Evolutionary conservation across 1,139 yeast species (phyloP).

Genomic region (Arxiozyma heterogenica): DNA sequence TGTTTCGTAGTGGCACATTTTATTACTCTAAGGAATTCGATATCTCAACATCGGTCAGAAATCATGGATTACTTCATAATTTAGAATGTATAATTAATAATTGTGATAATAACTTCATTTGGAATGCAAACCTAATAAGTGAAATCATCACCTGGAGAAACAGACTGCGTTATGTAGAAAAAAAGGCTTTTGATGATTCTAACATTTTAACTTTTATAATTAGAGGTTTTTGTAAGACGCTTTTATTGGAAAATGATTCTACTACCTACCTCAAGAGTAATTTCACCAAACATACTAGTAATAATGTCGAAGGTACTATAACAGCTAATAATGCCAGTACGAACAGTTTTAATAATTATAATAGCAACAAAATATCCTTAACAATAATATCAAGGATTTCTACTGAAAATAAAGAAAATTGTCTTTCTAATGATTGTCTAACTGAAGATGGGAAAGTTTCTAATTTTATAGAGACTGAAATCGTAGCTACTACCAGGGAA

Average conservation of each 20-base stretch:
- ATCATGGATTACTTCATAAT: conserved; percentile 37
- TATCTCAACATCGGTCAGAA: conserved; percentile 52
- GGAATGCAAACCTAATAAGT: conserved; percentile 54
- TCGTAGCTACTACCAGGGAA: conserved; percentile 45
- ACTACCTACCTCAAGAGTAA: conserved; percentile 28
- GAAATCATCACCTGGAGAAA: conserved; percentile 54
- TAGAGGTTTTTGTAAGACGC: conserved; percentile 56
- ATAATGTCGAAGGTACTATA: neutral
- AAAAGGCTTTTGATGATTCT: conserved; percentile 43
- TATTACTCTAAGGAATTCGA: conserved; percentile 61
- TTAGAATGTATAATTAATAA: conserved; percentile 35
- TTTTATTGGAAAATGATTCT: conserved; percentile 27
- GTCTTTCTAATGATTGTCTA: conserved; percentile 61
- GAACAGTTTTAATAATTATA: neutral
- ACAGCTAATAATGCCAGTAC: neutral
- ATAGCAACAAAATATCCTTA: conserved; percentile 29
- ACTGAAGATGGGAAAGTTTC: conserved; percentile 66
- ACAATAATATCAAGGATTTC: conserved; percentile 63
- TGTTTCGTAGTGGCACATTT: conserved; percentile 55
- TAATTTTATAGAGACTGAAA: conserved; percentile 58
- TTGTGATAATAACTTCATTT: conserved; percentile 49
- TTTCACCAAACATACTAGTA: neutral
- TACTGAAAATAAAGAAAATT: conserved; percentile 48
- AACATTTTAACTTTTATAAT: conserved; percentile 51
- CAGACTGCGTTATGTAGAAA: conserved; percentile 44